Conservation (phyloP, 139 green algal genomes). For the Tetradesmus lagerheimii region DNA sequence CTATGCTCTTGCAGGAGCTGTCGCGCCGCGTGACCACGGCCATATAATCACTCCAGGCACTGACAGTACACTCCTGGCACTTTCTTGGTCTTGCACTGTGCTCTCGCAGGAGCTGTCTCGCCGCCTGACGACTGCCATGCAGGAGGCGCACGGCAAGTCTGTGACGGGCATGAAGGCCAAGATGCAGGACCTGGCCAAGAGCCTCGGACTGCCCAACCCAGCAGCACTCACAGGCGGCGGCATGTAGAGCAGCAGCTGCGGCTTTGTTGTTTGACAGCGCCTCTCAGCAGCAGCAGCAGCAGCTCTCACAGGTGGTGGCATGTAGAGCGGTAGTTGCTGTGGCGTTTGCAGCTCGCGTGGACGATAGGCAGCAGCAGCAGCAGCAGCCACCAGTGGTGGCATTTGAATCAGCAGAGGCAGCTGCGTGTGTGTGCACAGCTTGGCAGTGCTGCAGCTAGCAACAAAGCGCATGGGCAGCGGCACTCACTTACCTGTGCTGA, state of each 20-base stretch:
- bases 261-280: too few relatives aligned
- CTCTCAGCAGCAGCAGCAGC: neutral
- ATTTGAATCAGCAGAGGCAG: too few relatives aligned
- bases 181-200: conserved; percentile 79
- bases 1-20: conserved; percentile 65
- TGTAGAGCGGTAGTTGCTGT: neutral
- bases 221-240: conserved; percentile 19
- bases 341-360: too few relatives aligned
- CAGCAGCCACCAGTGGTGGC: too few relatives aligned
- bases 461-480: too few relatives aligned
- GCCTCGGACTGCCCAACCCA: conserved; percentile 65
- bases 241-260: neutral
- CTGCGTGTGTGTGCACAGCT: too few relatives aligned
- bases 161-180: conserved; percentile 76
- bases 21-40: conserved; percentile 74
- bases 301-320: neutral
- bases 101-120: conserved; percentile 69
- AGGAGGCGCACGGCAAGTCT: conserved; percentile 91
- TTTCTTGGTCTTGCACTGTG: neutral
- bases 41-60: too few relatives aligned
- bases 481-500: too few relatives aligned
- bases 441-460: too few relatives aligned
- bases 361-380: neutral
- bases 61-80: conserved; percentile 93
- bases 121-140: conserved; percentile 86